A percentile compares a stretch with the other conserved stretches of the same genome.
These are phyloP conservation scores for Aspergillus sp. DNA, from an alignment of 2,329 filamentous ascomycete genomes.

Conservation along the genomic window DNA sequence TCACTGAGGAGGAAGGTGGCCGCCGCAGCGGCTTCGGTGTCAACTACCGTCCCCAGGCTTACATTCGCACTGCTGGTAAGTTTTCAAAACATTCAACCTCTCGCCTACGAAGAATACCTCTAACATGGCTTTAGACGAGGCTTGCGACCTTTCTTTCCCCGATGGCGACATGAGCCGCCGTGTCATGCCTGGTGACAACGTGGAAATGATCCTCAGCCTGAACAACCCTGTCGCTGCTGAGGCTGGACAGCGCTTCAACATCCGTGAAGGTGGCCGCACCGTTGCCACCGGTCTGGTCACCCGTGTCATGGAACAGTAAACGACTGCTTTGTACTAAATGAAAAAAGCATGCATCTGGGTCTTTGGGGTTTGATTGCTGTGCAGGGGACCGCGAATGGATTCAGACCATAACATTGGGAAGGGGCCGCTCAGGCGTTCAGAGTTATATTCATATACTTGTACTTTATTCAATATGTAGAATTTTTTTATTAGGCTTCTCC, in stretches of 20 bases:
- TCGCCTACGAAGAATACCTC: neutral
- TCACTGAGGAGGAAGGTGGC: constrained; percentile 97
- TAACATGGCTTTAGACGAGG: constrained; percentile 51
- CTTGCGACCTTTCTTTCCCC: constrained; percentile 79
- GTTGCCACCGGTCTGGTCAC: constrained; percentile 82
- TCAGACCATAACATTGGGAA: constrained; percentile 20
- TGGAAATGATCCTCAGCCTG: constrained; percentile 91
- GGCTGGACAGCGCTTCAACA: constrained; percentile 92
- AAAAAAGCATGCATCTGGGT: constrained; percentile 23
- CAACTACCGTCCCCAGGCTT: constrained; percentile 97
- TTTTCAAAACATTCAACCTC: constrained; percentile 28
- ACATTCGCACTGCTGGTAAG: constrained; percentile 87
- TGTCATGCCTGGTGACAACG: constrained; percentile 98
- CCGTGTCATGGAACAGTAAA: constrained; percentile 58
- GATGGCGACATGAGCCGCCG: constrained; percentile 77
- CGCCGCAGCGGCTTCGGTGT: constrained; percentile 92
- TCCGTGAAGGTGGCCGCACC: constrained; percentile 92
- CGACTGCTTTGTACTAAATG: constrained; percentile 34
- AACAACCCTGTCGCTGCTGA: constrained; percentile 85
- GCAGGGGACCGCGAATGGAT: constrained; percentile 36
- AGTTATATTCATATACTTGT: constrained; percentile 36
- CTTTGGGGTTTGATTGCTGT: constrained; percentile 33
- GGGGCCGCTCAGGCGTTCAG: constrained; percentile 34
- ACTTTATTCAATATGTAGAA: constrained; percentile 33
- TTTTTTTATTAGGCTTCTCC: constrained; percentile 27